Evolutionary conservation across 495 filamentous ascomycete species (phyloP).

Genomic region (Paragyromitra xinjiangensis): DNA sequence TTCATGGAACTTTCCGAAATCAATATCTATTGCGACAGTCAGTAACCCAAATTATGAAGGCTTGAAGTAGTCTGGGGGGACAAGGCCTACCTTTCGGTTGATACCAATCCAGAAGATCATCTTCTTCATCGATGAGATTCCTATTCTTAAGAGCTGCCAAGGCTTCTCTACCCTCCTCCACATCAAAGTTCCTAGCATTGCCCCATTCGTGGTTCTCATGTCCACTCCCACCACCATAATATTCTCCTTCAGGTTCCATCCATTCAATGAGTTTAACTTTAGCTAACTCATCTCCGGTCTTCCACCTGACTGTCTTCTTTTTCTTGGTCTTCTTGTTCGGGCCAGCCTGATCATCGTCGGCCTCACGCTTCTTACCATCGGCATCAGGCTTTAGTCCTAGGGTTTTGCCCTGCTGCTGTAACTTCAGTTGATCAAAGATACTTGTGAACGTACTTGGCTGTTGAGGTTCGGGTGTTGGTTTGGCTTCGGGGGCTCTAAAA

Average conservation of each 20-base stretch:
- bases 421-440: constrained; percentile 56
- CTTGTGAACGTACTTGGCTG: constrained; percentile 55
- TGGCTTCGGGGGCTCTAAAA: constrained; percentile 52
- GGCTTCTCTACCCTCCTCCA: constrained; percentile 57
- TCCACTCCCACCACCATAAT: constrained; percentile 57
- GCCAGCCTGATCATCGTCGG: constrained; percentile 53
- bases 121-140: constrained; percentile 57
- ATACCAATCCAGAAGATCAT: constrained; percentile 58
- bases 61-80: not conserved
- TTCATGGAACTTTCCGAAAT: constrained; percentile 53
- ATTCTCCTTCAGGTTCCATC: constrained; percentile 57
- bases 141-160: constrained; percentile 57
- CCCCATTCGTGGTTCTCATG: constrained; percentile 55
- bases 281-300: constrained; percentile 56
- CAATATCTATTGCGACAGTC: constrained; percentile 43
- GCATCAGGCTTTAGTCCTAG: constrained; percentile 48
- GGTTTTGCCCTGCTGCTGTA: constrained; percentile 56
- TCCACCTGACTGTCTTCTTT: constrained; percentile 58
- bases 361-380: constrained; percentile 51
- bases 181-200: constrained; percentile 55
- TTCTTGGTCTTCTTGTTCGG: constrained; percentile 58
- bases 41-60: constrained; percentile 5
- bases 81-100: constrained; percentile 51
- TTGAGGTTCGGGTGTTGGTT: constrained; percentile 47
- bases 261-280: constrained; percentile 57